Evolutionary conservation across 139 green algal species (phyloP).

Genomic region (Tetraselmis striata): DNA sequence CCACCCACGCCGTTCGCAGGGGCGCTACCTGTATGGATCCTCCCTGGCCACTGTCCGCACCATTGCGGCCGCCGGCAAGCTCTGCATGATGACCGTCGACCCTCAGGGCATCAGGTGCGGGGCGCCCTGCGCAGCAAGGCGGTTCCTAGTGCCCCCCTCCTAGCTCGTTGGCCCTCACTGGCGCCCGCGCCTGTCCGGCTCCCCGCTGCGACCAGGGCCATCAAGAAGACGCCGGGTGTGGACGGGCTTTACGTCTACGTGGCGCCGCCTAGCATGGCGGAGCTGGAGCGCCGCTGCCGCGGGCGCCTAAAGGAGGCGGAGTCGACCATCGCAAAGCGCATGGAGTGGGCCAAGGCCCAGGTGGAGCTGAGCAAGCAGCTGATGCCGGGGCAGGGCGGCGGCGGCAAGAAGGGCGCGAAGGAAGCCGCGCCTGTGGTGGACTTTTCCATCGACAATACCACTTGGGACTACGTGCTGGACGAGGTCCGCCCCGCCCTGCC

Average conservation of each 20-base stretch:
- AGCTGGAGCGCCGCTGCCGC: conserved; percentile 42
- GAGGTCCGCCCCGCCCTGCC: not conserved
- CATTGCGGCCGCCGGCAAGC: conserved; percentile 57
- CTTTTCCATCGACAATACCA: not conserved
- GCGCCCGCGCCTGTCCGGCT: no score
- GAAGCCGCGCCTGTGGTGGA: not conserved
- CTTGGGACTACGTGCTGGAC: not conserved
- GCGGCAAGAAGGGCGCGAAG: not conserved
- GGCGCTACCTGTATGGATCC: conserved; percentile 32
- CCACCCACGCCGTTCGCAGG: no score
- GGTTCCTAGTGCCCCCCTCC: no score
- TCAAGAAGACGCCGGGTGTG: conserved; percentile 22
- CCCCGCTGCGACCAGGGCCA: no score
- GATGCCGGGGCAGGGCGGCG: not conserved
- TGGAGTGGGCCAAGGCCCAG: conserved; percentile 37
- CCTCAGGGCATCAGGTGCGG: conserved; percentile 36
- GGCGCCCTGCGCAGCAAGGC: no score
- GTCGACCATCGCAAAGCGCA: conserved; percentile 42
- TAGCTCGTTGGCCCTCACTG: no score
- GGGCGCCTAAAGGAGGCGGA: conserved; percentile 44
- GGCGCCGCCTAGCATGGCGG: conserved; percentile 36
- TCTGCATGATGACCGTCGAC: conserved; percentile 64
- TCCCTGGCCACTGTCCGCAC: conserved; percentile 47
- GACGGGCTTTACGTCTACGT: conserved; percentile 63
- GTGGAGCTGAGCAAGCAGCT: not conserved